Conservation (phyloP, 805 yeast species). For the Metschnikowia reukaufii region DNA sequence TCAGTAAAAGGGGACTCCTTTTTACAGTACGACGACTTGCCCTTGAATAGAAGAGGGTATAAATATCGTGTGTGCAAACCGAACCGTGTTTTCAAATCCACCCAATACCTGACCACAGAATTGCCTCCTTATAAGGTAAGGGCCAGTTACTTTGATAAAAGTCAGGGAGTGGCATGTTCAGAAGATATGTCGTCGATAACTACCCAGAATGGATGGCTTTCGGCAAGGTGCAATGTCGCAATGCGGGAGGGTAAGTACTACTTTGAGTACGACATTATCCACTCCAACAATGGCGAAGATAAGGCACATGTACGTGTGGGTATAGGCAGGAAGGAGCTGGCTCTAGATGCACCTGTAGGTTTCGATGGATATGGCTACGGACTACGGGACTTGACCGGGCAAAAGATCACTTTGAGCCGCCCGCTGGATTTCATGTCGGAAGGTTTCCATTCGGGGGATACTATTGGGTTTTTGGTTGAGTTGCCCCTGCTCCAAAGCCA, state of each 20-base stretch:
- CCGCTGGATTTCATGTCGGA: conserved; percentile 55
- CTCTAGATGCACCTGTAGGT: conserved; percentile 93
- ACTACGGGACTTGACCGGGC: conserved; percentile 74
- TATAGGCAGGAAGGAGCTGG: conserved; percentile 78
- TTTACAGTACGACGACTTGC: conserved; percentile 68
- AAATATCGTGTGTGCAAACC: conserved; percentile 80
- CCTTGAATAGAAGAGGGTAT: conserved; percentile 76
- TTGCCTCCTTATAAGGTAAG: conserved; percentile 62
- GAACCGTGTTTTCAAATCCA: conserved; percentile 54
- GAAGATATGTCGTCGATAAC: conserved; percentile 44
- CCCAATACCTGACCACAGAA: conserved; percentile 71
- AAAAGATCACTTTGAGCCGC: conserved; percentile 72
- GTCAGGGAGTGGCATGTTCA: conserved; percentile 49
- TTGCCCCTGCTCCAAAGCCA: conserved; percentile 60
- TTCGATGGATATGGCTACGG: conserved; percentile 95
- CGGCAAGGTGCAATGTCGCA: conserved; percentile 70
- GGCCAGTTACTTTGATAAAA: conserved; percentile 66
- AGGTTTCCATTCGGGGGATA: conserved; percentile 74
- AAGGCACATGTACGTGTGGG: conserved; percentile 78
- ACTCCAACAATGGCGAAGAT: conserved; percentile 47
- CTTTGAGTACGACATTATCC: conserved; percentile 68
- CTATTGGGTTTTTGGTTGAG: conserved; percentile 71
- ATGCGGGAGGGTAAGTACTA: conserved; percentile 78
- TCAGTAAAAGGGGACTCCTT: conserved; percentile 27
- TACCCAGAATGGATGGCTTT: conserved; percentile 75